A percentile compares a stretch with the other conserved stretches of the same genome.
These are phyloP conservation scores for Sphaerobolus stellatus DNA, from an alignment of 1,284 basidiomycete genomes.

Conservation along the genomic window DNA sequence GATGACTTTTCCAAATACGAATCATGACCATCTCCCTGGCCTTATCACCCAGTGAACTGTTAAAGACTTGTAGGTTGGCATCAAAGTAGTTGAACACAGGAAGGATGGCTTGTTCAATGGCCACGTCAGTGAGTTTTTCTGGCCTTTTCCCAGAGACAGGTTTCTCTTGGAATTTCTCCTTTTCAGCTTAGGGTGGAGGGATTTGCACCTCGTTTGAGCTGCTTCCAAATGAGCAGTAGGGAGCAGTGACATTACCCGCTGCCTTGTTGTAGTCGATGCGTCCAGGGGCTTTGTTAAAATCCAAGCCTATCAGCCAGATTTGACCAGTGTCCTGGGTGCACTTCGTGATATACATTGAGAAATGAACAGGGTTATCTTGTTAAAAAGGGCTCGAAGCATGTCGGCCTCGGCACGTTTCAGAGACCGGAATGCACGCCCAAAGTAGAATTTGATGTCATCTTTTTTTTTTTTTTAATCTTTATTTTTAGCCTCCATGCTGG, in stretches of 20 bases:
- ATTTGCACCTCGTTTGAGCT: conserved; percentile 71
- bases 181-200: conserved; percentile 68
- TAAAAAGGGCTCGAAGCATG: conserved; percentile 95
- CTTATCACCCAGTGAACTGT: conserved; percentile 81
- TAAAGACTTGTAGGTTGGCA: conserved; percentile 88
- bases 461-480: no score
- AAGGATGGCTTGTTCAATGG: conserved; percentile 92
- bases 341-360: conserved; percentile 83
- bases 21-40: conserved; percentile 93
- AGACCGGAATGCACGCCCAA: conserved; percentile 92
- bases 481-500: conserved; percentile 99
- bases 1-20: conserved; percentile 96
- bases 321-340: conserved; percentile 76
- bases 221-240: conserved; percentile 71
- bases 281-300: conserved; percentile 10
- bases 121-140: conserved; percentile 82
- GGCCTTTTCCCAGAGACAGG: conserved; percentile 57
- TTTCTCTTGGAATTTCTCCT: conserved; percentile 48
- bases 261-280: conserved; percentile 45
- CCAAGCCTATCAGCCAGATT: conserved; percentile 39
- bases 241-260: conserved; percentile 77
- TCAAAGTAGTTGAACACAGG: conserved; percentile 97
- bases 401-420: conserved; percentile 93
- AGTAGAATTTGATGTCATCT: conserved; percentile 97
- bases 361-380: conserved; percentile 92